Base-by-base conservation (phyloP, 352 stramenopile species). In the Pythium utonaiense region DNA sequence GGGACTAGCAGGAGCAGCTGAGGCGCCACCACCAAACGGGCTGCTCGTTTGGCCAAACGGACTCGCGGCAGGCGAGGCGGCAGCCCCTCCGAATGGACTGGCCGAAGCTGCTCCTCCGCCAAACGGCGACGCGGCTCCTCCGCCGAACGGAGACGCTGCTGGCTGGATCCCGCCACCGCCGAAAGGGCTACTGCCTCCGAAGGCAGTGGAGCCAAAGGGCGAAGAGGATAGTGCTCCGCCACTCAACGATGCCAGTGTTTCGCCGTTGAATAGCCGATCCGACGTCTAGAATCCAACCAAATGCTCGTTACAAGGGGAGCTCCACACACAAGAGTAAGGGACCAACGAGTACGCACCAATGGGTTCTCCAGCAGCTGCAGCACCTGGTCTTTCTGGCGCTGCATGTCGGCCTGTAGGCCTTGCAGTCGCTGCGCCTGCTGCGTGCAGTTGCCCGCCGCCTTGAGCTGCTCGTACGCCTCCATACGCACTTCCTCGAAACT, bases 381-480 rank as follows among this genome's bases (percentile, higher is more conserved):
- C 17, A 88, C 69, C 17, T 74, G 73, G 33, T 83, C 74, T 24
- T 75, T 69, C 45, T 89, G 70, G 1, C 48, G 75, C 59, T 84
- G 75, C 66, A 82, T 78, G 59, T 89, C 77, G 1, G 24, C 41
- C 34, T 61, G 63, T 5, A 84, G 64, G 13, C 41, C 25, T 34
- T 85, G 69, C 41, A 91, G 52, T 30, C 63, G 70, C 49, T 80
- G 74, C 36, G 55, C 64, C 6, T 78, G 73, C 45, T 82, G 75
- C 9, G 61, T 34, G 34, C 66, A 77, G 27, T 59, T 77, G 3
- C 81, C 78, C 7, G 62, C 66, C 0, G 69, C 49, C 49, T 86
- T 86, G 31, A 86, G 57, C 52, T 89, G 74, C 45, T 83, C 67
- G 49, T 89, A 84, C 28, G 77, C 70, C 47, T 88, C 78, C 70